Evolutionary conservation across 805 yeast genomes (phyloP).

Genomic region (Candida palmyrensis): DNA sequence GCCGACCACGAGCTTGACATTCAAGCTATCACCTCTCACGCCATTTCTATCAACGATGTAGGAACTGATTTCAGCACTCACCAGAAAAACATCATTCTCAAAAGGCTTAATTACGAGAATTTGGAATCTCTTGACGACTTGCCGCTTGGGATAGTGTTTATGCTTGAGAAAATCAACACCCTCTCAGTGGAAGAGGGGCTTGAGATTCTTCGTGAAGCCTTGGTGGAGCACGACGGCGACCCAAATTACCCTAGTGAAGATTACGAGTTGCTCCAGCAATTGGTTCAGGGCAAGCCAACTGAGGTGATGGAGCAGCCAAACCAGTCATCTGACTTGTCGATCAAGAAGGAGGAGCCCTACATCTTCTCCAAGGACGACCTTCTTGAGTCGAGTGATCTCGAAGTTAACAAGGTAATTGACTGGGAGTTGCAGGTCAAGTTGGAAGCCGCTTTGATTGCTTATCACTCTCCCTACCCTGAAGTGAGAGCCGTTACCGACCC

Average conservation of each 20-base stretch:
- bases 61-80: slow-evolving; percentile 18
- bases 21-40: slow-evolving; percentile 18
- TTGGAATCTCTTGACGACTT: slow-evolving; percentile 22
- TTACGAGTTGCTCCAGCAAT: slow-evolving; percentile 18
- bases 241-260: slow-evolving; percentile 28
- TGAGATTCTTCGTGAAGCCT: slow-evolving; percentile 21
- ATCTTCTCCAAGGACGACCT: no score
- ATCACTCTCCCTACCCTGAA: slow-evolving; percentile 28
- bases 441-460: slow-evolving; percentile 38
- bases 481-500: slow-evolving; percentile 26
- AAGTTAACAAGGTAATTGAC: slow-evolving; percentile 9
- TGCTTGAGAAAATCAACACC: slow-evolving; percentile 25
- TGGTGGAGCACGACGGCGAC: slow-evolving; percentile 26
- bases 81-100: slow-evolving; percentile 23
- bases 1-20: slow-evolving; percentile 9
- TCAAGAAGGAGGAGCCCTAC: no score
- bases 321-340: no score
- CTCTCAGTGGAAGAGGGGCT: slow-evolving; percentile 18
- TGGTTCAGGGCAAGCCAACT: slow-evolving; percentile 7
- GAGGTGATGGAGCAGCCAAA: slow-evolving; percentile 3
- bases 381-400: slow-evolving; percentile 5
- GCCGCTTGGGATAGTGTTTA: slow-evolving; percentile 24
- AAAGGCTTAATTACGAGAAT: slow-evolving; percentile 20
- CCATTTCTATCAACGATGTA: slow-evolving; percentile 19
- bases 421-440: slow-evolving; percentile 26